Evolutionary conservation across 2,329 filamentous ascomycete species (phyloP).

Genomic region (Fusarium ramigenum): DNA sequence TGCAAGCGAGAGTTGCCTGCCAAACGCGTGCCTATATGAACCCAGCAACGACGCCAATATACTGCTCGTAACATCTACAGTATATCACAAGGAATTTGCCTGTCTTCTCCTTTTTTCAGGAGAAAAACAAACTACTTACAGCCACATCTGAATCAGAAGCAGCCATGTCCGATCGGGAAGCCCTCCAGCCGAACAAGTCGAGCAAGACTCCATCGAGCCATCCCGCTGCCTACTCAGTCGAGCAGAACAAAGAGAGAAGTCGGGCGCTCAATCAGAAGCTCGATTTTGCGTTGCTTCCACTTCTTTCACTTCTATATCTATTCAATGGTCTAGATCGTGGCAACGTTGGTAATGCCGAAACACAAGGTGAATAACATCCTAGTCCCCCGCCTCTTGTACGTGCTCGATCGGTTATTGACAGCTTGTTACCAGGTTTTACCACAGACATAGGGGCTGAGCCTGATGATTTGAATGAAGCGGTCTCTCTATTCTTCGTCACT

Average conservation of each 20-base stretch:
- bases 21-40: conserved; percentile 8
- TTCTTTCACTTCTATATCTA: conserved; percentile 52
- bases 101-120: neutral
- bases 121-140: neutral
- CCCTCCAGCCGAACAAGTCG: neutral
- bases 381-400: neutral
- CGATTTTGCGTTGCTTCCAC: conserved; percentile 49
- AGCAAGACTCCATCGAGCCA: conserved; percentile 13
- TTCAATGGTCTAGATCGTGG: conserved; percentile 54
- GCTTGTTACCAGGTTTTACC: conserved; percentile 34
- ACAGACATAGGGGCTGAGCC: conserved; percentile 40
- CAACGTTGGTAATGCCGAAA: conserved; percentile 54
- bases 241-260: conserved; percentile 16
- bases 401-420: neutral
- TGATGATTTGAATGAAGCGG: conserved; percentile 42
- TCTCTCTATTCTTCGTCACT: conserved; percentile 43
- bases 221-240: neutral
- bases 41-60: neutral
- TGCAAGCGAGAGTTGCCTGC: conserved; percentile 1
- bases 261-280: conserved; percentile 48
- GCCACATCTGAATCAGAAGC: neutral
- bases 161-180: conserved; percentile 14
- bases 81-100: neutral
- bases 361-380: conserved; percentile 42
- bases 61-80: neutral